Conservation (phyloP, 2,329 filamentous ascomycete genomes). For the Microcera coccophila region DNA sequence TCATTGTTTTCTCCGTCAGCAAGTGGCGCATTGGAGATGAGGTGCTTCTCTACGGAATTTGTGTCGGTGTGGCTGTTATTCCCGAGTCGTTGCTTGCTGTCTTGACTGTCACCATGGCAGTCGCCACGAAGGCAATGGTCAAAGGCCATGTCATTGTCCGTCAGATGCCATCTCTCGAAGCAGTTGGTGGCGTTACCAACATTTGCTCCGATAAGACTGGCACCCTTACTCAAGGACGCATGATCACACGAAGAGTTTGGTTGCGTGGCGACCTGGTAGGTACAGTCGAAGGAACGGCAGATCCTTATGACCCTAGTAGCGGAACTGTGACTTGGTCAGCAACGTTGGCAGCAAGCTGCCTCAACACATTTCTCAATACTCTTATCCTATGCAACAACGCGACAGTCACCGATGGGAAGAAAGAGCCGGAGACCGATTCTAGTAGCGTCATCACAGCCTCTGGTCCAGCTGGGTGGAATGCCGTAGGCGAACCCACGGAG, state of each 20-base stretch:
- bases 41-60: slow-evolving; percentile 59
- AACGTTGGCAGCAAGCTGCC: slow-evolving; percentile 36
- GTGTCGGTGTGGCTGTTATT: slow-evolving; percentile 60
- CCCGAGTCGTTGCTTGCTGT: slow-evolving; percentile 66
- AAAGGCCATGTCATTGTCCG: slow-evolving; percentile 62
- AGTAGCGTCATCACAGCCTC: slow-evolving; percentile 46
- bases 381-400: slow-evolving; percentile 61
- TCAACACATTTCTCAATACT: slow-evolving; percentile 50
- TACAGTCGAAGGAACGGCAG: slow-evolving; percentile 50
- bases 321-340: slow-evolving; percentile 47
- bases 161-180: slow-evolving; percentile 62
- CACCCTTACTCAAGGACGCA: slow-evolving; percentile 62
- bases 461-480: slow-evolving; percentile 49
- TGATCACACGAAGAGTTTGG: slow-evolving; percentile 62
- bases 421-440: slow-evolving; percentile 44
- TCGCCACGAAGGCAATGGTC: slow-evolving; percentile 62
- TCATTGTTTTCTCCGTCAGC: slow-evolving; percentile 60
- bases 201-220: slow-evolving; percentile 71
- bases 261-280: slow-evolving; percentile 52
- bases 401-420: slow-evolving; percentile 45
- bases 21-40: slow-evolving; percentile 52
- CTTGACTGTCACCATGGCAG: slow-evolving; percentile 67
- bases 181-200: slow-evolving; percentile 65
- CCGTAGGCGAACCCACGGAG: slow-evolving; percentile 66
- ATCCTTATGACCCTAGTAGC: slow-evolving; percentile 59